Evolutionary conservation across 306 rosid genomes (phyloP).

Genomic region (Aeschynomene evenia): DNA sequence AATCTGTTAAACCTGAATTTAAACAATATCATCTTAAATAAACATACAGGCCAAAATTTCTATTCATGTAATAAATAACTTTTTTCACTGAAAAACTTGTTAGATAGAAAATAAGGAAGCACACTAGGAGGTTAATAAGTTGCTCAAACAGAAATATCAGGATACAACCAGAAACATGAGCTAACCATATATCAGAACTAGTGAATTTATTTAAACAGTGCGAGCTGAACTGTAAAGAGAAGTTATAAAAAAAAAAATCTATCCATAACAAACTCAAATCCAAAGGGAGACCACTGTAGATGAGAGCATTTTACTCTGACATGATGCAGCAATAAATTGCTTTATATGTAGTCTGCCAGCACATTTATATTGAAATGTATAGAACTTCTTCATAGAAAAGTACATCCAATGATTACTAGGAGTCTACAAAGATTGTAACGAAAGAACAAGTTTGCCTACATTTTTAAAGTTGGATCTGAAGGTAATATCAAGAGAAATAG

Average conservation of each 20-base stretch:
- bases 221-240: background rate
- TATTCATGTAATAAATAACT: constrained; percentile 13
- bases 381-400: constrained; percentile 3
- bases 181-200: background rate
- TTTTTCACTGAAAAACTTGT: background rate
- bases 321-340: background rate
- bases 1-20: constrained; percentile 5
- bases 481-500: constrained; percentile 12
- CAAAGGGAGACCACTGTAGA: background rate
- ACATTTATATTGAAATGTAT: background rate
- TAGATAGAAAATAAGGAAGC: background rate
- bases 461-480: constrained; percentile 15
- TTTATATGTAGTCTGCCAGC: background rate
- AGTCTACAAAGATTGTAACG: background rate
- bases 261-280: constrained; percentile 11
- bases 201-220: background rate
- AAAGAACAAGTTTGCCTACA: constrained; percentile 9
- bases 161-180: background rate
- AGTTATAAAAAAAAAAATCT: background rate
- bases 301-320: background rate
- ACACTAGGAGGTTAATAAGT: background rate
- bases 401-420: background rate
- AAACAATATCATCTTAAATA: background rate
- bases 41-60: constrained; percentile 6
- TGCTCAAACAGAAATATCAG: constrained; percentile 3